Base-by-base conservation (phyloP, 192 early-diverging fungal genomes). In the Oehlia diaphana region DNA sequence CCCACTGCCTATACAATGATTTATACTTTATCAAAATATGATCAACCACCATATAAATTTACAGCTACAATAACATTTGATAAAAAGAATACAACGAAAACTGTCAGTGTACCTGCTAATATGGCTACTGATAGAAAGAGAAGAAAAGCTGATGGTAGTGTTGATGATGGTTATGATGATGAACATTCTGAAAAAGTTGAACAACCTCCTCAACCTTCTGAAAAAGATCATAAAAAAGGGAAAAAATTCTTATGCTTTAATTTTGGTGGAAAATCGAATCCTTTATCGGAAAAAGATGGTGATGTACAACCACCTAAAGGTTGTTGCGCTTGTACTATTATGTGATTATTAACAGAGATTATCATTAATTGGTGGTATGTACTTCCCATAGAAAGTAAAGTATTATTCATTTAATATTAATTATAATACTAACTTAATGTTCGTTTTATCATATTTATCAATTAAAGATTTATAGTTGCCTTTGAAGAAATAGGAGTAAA, bases 71-170 rank as follows among this genome's bases (percentile, higher is more conserved):
- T 78, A 65, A 78, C 77, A 8, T 68, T 78, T 50, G 8, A 39
- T 9, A 49, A 8, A 13, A 42, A 10, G 28, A 53, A 35, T 21
- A 37, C 61, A 4, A 77, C 28, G 47, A 78, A 69, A 58, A 78
- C 49, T 16, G 47, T 78, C 19, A 78, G 26, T 19, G 77, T 78
- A 12, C 77, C 77, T 4, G 77, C 77, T 42, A 66, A 78, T 69
- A 78, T 78, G 65, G 77, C 77, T 7, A 78, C 77, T 2, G 77
- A 78, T 49, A 44, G 77, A 53, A 78, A 78, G 53, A 44, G 77
- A 68, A 63, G 77, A 31, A 78, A 53, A 58, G 16, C 64, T 23
- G 77, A 78, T 44, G 74, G 58, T 7, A n/a, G 33, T 53, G 39
- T 26, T 8, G 75, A 77, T 21, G 53, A 58, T 19, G 4, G 16